phyloP scores from a whole-genome alignment of 495 filamentous ascomycete species.

The Aspergillus carlsbadensis region DNA sequence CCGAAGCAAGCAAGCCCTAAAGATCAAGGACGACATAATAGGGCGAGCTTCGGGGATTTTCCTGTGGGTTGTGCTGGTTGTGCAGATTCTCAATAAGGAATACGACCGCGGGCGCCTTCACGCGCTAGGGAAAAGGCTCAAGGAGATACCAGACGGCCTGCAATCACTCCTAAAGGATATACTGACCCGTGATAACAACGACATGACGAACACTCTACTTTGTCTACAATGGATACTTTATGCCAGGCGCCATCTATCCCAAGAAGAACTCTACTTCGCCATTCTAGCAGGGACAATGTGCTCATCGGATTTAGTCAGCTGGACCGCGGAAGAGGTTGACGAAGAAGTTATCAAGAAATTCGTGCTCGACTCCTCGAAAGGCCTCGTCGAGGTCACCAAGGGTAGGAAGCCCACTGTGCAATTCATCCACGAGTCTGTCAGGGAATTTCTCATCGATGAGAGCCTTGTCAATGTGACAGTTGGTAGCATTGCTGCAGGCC shows the following conservation, averaged over 20 bases:
- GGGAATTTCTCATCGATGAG: slow-evolving; percentile 40
- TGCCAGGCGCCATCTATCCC: slow-evolving; percentile 27
- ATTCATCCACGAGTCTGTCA: slow-evolving; percentile 52
- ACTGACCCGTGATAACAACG: slow-evolving; percentile 25
- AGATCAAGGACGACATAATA: slow-evolving; percentile 27
- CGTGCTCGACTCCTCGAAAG: slow-evolving; percentile 39
- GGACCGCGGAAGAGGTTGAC: neutral
- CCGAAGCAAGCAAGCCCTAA: slow-evolving; percentile 5
- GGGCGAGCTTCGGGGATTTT: slow-evolving; percentile 43
- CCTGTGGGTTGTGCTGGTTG: slow-evolving; percentile 49
- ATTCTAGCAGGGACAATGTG: slow-evolving; percentile 15
- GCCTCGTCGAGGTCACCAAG: slow-evolving; percentile 38
- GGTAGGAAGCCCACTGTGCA: slow-evolving; percentile 28
- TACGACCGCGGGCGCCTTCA: slow-evolving; percentile 21
- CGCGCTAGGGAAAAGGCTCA: slow-evolving; percentile 24
- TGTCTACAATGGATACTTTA: slow-evolving; percentile 40
- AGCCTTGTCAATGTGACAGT: slow-evolving; percentile 29
- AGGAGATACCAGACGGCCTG: slow-evolving; percentile 33
- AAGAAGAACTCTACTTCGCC: slow-evolving; percentile 33
- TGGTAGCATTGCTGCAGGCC: neutral
- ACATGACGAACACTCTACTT: slow-evolving; percentile 24
- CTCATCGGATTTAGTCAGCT: neutral
- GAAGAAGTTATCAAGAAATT: slow-evolving; percentile 22
- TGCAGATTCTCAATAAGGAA: slow-evolving; percentile 43
- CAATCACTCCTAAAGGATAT: slow-evolving; percentile 39